Conservation (phyloP, 1,139 yeast genomes). For the Yamadazyma kanchanaburiensis region DNA sequence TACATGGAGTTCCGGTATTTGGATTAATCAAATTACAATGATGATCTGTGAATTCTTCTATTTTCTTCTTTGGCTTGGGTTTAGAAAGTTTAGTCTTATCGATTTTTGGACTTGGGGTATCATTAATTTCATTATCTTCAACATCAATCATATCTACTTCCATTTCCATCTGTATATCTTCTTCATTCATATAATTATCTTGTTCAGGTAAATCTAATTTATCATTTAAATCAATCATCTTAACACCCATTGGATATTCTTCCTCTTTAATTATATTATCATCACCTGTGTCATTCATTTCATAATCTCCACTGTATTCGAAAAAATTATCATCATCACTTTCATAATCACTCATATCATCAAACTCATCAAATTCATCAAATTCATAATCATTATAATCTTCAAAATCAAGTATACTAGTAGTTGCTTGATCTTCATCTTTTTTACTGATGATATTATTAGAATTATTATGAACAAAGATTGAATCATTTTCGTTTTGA, state of each 20-base stretch:
- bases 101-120: background rate
- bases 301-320: slow-evolving; percentile 5
- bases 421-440: slow-evolving; percentile 17
- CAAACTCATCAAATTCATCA: slow-evolving; percentile 13
- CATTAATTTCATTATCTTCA: background rate
- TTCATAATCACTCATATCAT: slow-evolving; percentile 13
- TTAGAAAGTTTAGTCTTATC: background rate
- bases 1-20: slow-evolving; percentile 41
- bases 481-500: slow-evolving; percentile 21
- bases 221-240: slow-evolving; percentile 5
- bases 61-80: slow-evolving; percentile 9
- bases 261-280: slow-evolving; percentile 5
- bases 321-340: slow-evolving; percentile 12
- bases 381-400: slow-evolving; percentile 8
- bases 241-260: slow-evolving; percentile 1
- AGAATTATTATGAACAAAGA: slow-evolving; percentile 24
- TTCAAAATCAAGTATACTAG: slow-evolving; percentile 4
- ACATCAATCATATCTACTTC: background rate
- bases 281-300: background rate
- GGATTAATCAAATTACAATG: slow-evolving; percentile 58
- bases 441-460: slow-evolving; percentile 23
- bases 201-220: slow-evolving; percentile 1
- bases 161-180: slow-evolving; percentile 3
- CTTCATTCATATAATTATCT: too few relatives aligned
- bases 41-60: slow-evolving; percentile 26